Evolutionary conservation across 1,284 basidiomycete species (phyloP).

Genomic region (Omphalotus olearius): DNA sequence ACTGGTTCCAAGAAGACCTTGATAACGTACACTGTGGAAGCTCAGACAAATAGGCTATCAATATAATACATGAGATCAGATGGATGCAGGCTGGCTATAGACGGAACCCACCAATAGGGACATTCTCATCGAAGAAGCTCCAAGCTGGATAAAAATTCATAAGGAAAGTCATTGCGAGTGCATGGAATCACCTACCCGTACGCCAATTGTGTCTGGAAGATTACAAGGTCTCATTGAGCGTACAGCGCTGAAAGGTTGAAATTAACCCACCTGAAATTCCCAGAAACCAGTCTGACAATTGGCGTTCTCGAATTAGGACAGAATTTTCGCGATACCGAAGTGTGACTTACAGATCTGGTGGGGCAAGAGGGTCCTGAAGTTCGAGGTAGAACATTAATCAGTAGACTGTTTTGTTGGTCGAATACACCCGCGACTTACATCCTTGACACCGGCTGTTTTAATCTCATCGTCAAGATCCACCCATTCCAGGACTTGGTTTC

Average conservation of each 20-base stretch:
- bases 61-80: constrained; percentile 2
- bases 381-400: background rate
- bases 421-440: constrained; percentile 32
- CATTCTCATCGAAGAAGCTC: constrained; percentile 39
- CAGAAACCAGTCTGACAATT: constrained; percentile 39
- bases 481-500: constrained; percentile 65
- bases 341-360: constrained; percentile 49
- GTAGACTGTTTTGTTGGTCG: background rate
- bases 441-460: constrained; percentile 55
- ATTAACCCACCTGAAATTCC: constrained; percentile 41
- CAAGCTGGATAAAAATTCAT: constrained; percentile 29
- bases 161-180: background rate
- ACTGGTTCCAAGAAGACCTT: constrained; percentile 18
- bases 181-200: constrained; percentile 31
- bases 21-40: constrained; percentile 31
- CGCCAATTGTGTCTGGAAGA: constrained; percentile 49
- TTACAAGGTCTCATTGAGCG: background rate
- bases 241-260: background rate
- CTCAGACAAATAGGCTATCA: constrained; percentile 34
- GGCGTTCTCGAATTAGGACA: background rate
- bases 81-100: background rate
- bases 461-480: constrained; percentile 57
- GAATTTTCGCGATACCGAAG: background rate
- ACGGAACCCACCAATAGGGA: constrained; percentile 36
- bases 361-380: constrained; percentile 53